A percentile compares a stretch with the other conserved stretches of the same genome.
Evolutionary conservation across 176 grass and related monocot species (phyloP).

Genomic region (Carex cristatella): DNA sequence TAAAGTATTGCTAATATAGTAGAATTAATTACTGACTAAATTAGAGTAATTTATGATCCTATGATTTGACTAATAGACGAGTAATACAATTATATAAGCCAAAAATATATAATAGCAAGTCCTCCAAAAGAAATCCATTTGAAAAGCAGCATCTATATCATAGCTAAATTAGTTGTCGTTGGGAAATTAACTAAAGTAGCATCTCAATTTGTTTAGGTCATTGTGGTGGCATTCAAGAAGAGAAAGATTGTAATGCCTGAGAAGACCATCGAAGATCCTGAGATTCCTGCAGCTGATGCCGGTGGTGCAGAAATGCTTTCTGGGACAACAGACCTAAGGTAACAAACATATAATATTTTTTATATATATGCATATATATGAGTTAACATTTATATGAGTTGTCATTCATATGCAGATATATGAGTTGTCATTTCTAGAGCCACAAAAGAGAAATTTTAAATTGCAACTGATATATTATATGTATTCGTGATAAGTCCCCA

Average conservation of each 20-base stretch:
- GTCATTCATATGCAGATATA: background rate
- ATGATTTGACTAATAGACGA: background rate
- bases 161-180: background rate
- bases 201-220: slow-evolving; percentile 19
- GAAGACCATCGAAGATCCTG: slow-evolving; percentile 21
- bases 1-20: background rate
- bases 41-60: background rate
- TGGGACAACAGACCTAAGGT: slow-evolving; percentile 10
- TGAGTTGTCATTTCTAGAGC: background rate
- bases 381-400: background rate
- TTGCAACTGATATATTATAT: background rate
- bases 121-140: background rate
- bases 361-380: background rate
- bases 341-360: background rate
- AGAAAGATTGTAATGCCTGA: slow-evolving; percentile 31
- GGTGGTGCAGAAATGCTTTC: background rate
- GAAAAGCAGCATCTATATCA: background rate
- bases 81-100: background rate
- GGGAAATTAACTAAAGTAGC: background rate
- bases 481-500: background rate
- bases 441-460: background rate
- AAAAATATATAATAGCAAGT: background rate
- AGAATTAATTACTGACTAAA: background rate
- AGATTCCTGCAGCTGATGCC: background rate
- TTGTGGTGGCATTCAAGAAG: slow-evolving; percentile 39